These are phyloP conservation scores for Monilinia laxa DNA, from an alignment of 2,329 filamentous ascomycete genomes.

Conservation along the genomic window DNA sequence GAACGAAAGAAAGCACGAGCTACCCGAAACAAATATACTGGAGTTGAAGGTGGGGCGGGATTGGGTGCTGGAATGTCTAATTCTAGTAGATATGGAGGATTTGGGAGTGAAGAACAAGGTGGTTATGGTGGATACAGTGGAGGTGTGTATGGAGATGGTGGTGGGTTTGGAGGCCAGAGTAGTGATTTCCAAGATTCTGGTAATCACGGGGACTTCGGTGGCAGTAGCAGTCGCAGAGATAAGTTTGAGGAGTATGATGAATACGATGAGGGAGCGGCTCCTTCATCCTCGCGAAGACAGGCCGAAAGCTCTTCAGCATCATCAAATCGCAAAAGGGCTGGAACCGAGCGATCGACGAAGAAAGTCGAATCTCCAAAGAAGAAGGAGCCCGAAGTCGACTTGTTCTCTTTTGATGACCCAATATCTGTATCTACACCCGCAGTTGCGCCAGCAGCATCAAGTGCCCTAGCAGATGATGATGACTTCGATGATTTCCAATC, in stretches of 20 bases:
- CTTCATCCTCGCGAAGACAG: constrained; percentile 47
- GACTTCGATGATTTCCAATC: constrained; percentile 99
- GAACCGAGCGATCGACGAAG: constrained; percentile 51
- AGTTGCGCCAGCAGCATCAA: constrained; percentile 46
- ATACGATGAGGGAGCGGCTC: constrained; percentile 72
- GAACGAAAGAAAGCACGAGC: constrained; percentile 86
- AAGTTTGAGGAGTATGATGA: constrained; percentile 97
- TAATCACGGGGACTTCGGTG: constrained; percentile 29
- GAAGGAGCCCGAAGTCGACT: constrained; percentile 85
- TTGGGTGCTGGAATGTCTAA: constrained; percentile 51
- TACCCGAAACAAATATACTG: constrained; percentile 92
- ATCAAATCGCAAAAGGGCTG: constrained; percentile 43
- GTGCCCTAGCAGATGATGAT: constrained; percentile 59
- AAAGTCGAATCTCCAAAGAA: constrained; percentile 71
- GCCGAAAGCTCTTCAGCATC: constrained; percentile 33
- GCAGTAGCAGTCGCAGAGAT: constrained; percentile 55
- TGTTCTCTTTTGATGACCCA: constrained; percentile 89
- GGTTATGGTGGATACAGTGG: constrained; percentile 63
- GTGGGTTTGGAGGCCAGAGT: constrained; percentile 80
- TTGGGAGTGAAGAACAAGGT: constrained; percentile 77
- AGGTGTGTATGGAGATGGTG: constrained; percentile 91
- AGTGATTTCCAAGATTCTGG: constrained; percentile 66
- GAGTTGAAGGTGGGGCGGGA: constrained; percentile 78
- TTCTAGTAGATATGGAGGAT: constrained; percentile 71
- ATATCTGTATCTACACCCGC: constrained; percentile 47